phyloP scores from a whole-genome alignment of 2,329 filamentous ascomycete species.

The Cadophora sp. region DNA sequence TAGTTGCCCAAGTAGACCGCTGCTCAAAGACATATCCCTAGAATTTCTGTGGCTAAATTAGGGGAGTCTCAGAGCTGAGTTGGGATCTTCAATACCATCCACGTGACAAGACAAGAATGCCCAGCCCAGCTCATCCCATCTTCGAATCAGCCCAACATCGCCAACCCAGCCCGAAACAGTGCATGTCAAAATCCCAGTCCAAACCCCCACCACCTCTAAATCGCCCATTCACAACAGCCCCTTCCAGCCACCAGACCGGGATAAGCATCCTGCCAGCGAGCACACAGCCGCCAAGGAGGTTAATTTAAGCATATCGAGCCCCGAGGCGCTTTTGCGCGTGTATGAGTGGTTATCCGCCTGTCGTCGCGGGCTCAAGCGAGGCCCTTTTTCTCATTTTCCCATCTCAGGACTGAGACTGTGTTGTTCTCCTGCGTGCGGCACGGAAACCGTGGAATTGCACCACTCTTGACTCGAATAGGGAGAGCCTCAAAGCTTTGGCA shows the following conservation, averaged over 20 bases:
- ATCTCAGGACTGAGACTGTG: no score
- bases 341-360: conserved; percentile 11
- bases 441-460: neutral
- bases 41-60: no score
- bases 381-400: neutral
- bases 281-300: conserved; percentile 6
- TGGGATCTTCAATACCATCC: no score
- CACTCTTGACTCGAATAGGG: neutral
- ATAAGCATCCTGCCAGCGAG: conserved; percentile 14
- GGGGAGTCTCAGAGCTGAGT: no score
- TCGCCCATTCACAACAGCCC: neutral
- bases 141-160: neutral
- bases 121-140: neutral
- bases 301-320: conserved; percentile 20
- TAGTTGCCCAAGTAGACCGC: no score
- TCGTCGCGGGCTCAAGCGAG: conserved; percentile 9
- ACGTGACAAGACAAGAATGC: no score
- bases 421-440: conserved; percentile 8
- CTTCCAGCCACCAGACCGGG: neutral
- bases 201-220: neutral
- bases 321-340: conserved; percentile 9
- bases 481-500: neutral
- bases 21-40: no score
- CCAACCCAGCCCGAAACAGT: neutral
- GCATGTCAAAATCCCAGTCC: neutral